Evolutionary conservation across 73 alveolate species (phyloP), one percentile per base, ranked within the genome.

Genomic region (Paramecium tetraurelia): DNA sequence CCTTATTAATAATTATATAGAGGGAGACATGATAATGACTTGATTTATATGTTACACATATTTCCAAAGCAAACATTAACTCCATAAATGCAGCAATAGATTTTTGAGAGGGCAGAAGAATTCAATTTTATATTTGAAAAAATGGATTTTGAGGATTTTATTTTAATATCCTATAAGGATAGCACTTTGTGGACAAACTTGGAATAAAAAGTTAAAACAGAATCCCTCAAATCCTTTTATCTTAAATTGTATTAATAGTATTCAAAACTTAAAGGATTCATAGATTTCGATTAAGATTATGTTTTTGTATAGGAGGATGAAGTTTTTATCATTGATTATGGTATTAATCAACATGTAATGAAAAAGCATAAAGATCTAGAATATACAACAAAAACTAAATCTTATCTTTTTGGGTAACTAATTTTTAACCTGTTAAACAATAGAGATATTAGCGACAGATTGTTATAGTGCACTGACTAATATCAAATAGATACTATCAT

Each of bases 261-360:
- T 21, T 40, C 57, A 2, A 20, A 38, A 40, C 59, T 72, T 20
- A 20, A 40, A 80, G 75, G 72, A 80, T 21, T 80, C 0, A 7
- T 48, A 38, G 90, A 80, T 80, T 80, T 80, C 27, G 90, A 80
- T 80, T 24, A 27, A 41, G 90, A 80, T 24, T 80, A 44, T 24
- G 75, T 80, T 22, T 80, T 40, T 46, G 76, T 80, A 8, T 9
- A 44, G 0, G 76, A 80, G 2, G 44, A 46, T 31, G 41, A 80
- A 20, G 44, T 80, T 31, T 44, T 43, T 46, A 22, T 80, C 4
- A 48, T 80, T 18, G 90, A 80, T 80, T 80, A 80, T 80, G 90
- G 90, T 22, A 21, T 80, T 10, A 31, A 38, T 29, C 40, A 72
- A 72, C 27, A 31, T 63, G 84, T 63, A 33, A 63, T 12, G 20